Conservation (phyloP, 2,329 filamentous ascomycete species). For the Didymella pinodella region DNA sequence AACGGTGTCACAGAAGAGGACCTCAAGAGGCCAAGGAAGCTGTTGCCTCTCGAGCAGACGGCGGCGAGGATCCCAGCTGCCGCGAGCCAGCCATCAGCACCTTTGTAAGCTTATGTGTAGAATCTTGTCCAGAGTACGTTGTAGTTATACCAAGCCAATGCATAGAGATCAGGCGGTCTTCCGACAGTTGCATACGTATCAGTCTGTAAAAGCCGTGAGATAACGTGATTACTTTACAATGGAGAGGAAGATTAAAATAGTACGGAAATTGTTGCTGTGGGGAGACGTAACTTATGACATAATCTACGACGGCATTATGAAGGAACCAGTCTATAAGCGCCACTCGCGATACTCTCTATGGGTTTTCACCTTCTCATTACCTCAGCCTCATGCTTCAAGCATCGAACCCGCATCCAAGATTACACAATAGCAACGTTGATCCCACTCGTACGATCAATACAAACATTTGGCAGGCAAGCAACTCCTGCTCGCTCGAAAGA, state of each 20-base stretch:
- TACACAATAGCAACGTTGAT: background rate
- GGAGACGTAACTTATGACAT: no score
- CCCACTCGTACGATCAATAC: background rate
- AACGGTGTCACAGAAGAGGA: conserved; percentile 83
- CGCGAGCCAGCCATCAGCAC: conserved; percentile 12
- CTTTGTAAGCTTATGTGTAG: conserved; percentile 22
- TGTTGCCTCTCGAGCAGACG: conserved; percentile 64
- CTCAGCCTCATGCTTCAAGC: no score
- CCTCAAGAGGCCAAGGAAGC: conserved; percentile 79
- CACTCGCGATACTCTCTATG: no score
- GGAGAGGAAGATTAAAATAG: no score
- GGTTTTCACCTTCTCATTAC: no score
- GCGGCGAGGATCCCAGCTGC: conserved; percentile 71
- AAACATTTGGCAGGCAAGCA: background rate
- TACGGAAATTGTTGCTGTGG: no score
- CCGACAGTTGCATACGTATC: no score
- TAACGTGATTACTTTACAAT: no score
- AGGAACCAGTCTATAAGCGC: no score
- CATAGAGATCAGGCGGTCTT: background rate
- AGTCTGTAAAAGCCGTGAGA: no score
- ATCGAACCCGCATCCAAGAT: no score
- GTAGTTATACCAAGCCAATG: conserved; percentile 4
- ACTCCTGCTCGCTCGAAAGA: background rate
- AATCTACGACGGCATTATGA: no score
- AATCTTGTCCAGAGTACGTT: conserved; percentile 3